Base-by-base conservation (phyloP, 805 yeast genomes). In the Tetrapisispora iriomotensis region DNA sequence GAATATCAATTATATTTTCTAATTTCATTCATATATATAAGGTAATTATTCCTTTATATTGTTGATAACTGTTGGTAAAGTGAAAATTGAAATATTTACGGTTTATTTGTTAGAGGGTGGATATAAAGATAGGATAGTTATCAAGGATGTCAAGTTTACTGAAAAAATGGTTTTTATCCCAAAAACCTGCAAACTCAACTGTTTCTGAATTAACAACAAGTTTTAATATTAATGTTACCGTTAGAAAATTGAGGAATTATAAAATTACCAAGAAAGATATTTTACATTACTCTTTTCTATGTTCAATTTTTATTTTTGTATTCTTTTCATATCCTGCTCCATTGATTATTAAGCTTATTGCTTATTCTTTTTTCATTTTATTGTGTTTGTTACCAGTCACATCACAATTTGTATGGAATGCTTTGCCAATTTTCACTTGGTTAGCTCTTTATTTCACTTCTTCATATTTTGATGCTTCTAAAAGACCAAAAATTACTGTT, bases 401-500 rank as follows among this genome's bases (percentile, higher is more conserved):
- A 2, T 71, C 82, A 10, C 96, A 88, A 60, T 86, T 88, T 58
- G 83, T 85, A 59, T 68, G 84, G 39, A 78, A 77, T 49, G 92
- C 85, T 10, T 61, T 84, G 53, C 96, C 96, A 8, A 76, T 90
- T 19, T 72, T 79, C 39, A 70, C 92, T 4, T 88, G 96, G 95
- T 72, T 85, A 48, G 76, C 84, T 20, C 69, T 88, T 38, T 88
- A 79, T 62, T 85, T 82, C 63, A 72, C 82, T 21, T 77, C 87
- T 34, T 72, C 83, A n/a, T 78, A 75, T 49, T 79, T 88, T 49
- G 83, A 92, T 12, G 69, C 77, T 4, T 58, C 65, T 2, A 77
- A 82, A 73, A 77, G 90, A 56, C 95, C 96, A 6, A 80, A 85
- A 19, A 88, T 88, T 48, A 74, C 78, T 34, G 96, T 88, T 40